Percentiles rank a stretch among this genome's conserved stretches.
Evolutionary conservation across 1,284 basidiomycete genomes (phyloP).

Genomic region (Austroboletus rostrupii): DNA sequence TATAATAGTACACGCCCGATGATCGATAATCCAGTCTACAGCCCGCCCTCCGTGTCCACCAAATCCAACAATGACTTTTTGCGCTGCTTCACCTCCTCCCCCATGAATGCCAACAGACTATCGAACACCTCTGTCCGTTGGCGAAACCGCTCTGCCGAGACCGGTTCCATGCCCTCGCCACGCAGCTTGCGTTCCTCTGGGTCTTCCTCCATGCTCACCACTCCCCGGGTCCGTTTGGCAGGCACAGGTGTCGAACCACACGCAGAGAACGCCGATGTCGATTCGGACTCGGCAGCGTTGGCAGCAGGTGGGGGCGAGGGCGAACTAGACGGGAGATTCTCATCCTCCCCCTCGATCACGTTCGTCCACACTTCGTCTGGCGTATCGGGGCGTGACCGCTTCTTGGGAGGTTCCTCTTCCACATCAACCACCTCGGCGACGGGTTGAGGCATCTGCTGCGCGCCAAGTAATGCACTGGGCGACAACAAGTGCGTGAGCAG

Average conservation of each 20-base stretch:
- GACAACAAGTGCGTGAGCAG: slow-evolving; percentile 62
- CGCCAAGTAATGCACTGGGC: slow-evolving; percentile 6
- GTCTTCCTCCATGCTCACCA: slow-evolving; percentile 37
- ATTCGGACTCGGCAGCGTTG: too few relatives aligned
- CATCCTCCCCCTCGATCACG: slow-evolving; percentile 28
- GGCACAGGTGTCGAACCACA: background rate
- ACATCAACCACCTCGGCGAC: background rate
- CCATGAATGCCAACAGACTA: slow-evolving; percentile 57
- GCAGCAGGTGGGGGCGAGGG: too few relatives aligned
- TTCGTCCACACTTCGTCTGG: slow-evolving; percentile 32
- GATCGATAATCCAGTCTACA: slow-evolving; percentile 13
- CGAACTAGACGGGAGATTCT: slow-evolving; percentile 1
- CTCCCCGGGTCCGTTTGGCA: slow-evolving; percentile 17
- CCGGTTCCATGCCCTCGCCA: slow-evolving; percentile 14
- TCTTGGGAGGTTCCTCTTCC: slow-evolving; percentile 31
- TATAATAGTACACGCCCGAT: background rate
- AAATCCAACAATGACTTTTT: slow-evolving; percentile 52
- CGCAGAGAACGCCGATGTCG: background rate
- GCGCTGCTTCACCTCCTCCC: slow-evolving; percentile 62
- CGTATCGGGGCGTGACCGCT: slow-evolving; percentile 36
- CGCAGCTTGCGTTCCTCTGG: slow-evolving; percentile 24
- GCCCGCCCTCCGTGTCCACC: slow-evolving; percentile 37
- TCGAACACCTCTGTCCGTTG: slow-evolving; percentile 71
- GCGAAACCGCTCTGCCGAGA: slow-evolving; percentile 41
- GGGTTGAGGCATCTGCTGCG: too few relatives aligned